These are phyloP conservation scores for Chytriomyces hyalinus DNA, from an alignment of 192 early-diverging fungal genomes.

Conservation along the genomic window DNA sequence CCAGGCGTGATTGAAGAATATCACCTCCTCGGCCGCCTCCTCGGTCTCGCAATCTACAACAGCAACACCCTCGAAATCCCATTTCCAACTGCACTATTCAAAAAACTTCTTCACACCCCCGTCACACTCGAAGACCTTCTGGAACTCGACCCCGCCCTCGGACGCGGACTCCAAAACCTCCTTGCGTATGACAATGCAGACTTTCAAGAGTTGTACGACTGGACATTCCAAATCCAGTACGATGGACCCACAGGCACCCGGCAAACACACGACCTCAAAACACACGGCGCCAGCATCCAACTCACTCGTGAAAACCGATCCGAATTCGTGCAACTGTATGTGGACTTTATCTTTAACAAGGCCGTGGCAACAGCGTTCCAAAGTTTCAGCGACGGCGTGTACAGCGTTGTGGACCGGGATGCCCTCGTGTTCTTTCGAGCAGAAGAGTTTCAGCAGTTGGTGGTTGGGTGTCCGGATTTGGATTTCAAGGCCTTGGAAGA, in stretches of 20 bases:
- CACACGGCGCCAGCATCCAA: constrained; percentile 64
- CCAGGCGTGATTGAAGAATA: constrained; percentile 58
- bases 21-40: constrained; percentile 75
- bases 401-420: constrained; percentile 85
- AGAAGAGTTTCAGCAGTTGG: constrained; percentile 86
- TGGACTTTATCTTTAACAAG: constrained; percentile 77
- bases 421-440: constrained; percentile 82
- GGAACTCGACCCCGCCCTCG: constrained; percentile 75
- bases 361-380: constrained; percentile 72
- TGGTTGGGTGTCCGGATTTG: constrained; percentile 83
- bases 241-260: constrained; percentile 64
- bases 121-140: constrained; percentile 72
- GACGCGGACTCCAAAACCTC: constrained; percentile 73
- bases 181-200: constrained; percentile 38
- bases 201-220: constrained; percentile 55
- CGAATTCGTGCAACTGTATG: constrained; percentile 82
- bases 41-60: constrained; percentile 93
- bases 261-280: constrained; percentile 68
- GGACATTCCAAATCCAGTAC: constrained; percentile 81
- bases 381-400: constrained; percentile 84
- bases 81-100: constrained; percentile 81
- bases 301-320: constrained; percentile 75
- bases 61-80: constrained; percentile 85
- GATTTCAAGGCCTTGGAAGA: constrained; percentile 79
- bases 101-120: constrained; percentile 74